These are phyloP conservation scores for Trichoderma orchidacearum DNA, from an alignment of 495 filamentous ascomycete species.

Conservation along the genomic window DNA sequence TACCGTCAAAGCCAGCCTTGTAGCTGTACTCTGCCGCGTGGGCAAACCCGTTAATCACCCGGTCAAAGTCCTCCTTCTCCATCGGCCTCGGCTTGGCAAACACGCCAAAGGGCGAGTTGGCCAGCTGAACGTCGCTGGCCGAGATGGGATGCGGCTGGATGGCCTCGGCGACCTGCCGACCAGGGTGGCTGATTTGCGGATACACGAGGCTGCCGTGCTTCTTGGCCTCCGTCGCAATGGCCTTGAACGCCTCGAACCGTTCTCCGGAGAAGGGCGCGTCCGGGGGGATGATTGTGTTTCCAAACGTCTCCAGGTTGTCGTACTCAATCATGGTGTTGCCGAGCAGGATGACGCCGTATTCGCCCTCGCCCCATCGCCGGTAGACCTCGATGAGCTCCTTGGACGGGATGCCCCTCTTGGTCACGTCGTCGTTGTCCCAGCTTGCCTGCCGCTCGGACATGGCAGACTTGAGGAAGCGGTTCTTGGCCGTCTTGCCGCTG, in stretches of 20 bases:
- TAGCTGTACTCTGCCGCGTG: constrained; percentile 43
- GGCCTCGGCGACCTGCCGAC: constrained; percentile 35
- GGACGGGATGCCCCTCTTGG: constrained; percentile 41
- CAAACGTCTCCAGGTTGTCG: constrained; percentile 43
- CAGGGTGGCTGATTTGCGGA: constrained; percentile 48
- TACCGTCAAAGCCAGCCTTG: constrained; percentile 45
- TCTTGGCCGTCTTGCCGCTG: constrained; percentile 38
- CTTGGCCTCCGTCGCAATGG: constrained; percentile 34
- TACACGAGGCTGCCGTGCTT: constrained; percentile 40
- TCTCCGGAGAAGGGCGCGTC: constrained; percentile 31
- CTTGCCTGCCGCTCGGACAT: constrained; percentile 48
- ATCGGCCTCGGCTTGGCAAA: constrained; percentile 21
- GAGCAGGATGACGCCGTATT: constrained; percentile 41
- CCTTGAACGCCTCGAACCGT: constrained; percentile 44
- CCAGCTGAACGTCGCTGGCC: constrained; percentile 45
- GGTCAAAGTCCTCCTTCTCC: constrained; percentile 33
- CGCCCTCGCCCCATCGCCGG: constrained; percentile 44
- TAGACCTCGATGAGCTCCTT: constrained; percentile 44
- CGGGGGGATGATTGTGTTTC: constrained; percentile 43
- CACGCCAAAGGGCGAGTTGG: constrained; percentile 10
- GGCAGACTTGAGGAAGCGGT: constrained; percentile 50
- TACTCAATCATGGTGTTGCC: constrained; percentile 51
- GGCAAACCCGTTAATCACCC: constrained; percentile 36
- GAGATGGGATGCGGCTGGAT: constrained; percentile 44
- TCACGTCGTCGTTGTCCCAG: constrained; percentile 35